Base-by-base conservation (phyloP, 129 eudicot species). In the Chrysanthemum seticuspe region DNA sequence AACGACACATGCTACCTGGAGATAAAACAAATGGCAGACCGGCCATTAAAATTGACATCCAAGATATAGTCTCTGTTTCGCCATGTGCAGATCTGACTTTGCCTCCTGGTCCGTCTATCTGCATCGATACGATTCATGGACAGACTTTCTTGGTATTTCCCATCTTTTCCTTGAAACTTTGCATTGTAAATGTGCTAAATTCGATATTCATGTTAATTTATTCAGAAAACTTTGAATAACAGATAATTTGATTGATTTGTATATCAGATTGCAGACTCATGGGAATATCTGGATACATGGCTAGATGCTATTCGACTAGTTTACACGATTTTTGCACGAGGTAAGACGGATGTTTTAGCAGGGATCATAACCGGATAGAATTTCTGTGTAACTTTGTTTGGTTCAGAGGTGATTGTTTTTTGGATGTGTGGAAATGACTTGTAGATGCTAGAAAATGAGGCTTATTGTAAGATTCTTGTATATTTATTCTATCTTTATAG, bases 201-300 rank as follows among this genome's bases (percentile, higher is more conserved):
- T 29, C 31, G 0, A 29, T 29, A 29, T 29, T 29, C 4, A 29
- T 29, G 15, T 64, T 6, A 14, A 5, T 63, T 21, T 75, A 34
- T 21, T 7, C 18, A 0, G 65, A 18, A 75, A 51, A 56, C 73
- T 44, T 11, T 56, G 29, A 45, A 75, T 65, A 73, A 73, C 53
- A 31, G 10, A 31, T 15, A 56, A 57, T 57, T 29, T 68, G 13
- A 48, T 52, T 68, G 0, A 6, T 71, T 62, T 36, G 6, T 61
- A 53, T 57, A 23, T 19, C 78, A 90, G 97, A 85, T 94, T 84
- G 96, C 96, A 45, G 99, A 94, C 56, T 86, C 99, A 18, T 90
- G 99, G 99, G 99, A 94, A 52, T 83, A 81, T 68, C 78, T 90
- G 81, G 99, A 94, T 62, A 93, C 91, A n/a, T 90, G 99, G 99